Base-by-base conservation (phyloP, 164 flowering plant species). In the Tetracentron sinense region DNA sequence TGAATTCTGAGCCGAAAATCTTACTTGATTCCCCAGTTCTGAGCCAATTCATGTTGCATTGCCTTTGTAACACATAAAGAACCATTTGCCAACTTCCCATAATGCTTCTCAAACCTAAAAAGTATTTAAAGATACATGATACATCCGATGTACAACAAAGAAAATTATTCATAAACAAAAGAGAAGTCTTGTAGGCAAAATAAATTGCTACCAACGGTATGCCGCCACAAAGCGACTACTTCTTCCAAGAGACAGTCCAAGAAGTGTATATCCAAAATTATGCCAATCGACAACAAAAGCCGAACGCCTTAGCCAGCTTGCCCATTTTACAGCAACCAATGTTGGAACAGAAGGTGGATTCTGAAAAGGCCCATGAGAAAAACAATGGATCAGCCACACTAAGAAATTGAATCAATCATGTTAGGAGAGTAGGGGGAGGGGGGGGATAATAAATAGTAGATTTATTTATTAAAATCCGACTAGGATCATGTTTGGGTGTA, bases 311-410 rank as follows among this genome's bases (percentile, higher is more conserved):
- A 83, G 53, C 83, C 84, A 83, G 81, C 98, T 89, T 26, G 90
- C 97, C 89, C 86, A 89, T 81, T 79, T 83, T 42, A 88, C 96
- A 74, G 87, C 96, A 58, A 86, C 79, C 76, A 94, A 77, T 27
- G 96, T 85, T 49, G 99, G 99, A 79, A 94, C 85, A 57, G 97
- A 94, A 64, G 99, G 99, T 42, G 97, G 99, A 74, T 94, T 94
- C 99, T 94, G 61, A 51, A 77, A 11, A 69, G 62, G 48, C 28
- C 44, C 51, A 56, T 27, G 27, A 38, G 23, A 65, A n/a, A 60
- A 65, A 42, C 15, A 47, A 12, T 58, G 28, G 26, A 66, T 54
- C 4, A 60, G 67, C 27, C 16, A 38, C 31, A 30, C 22, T 26
- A 23, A 65, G 33, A 52, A 4, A 35, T 2, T 22, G 20, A 54